phyloP scores from a whole-genome alignment of 2,329 filamentous ascomycete genomes.

The Neofusicoccum kwambonambiense region DNA sequence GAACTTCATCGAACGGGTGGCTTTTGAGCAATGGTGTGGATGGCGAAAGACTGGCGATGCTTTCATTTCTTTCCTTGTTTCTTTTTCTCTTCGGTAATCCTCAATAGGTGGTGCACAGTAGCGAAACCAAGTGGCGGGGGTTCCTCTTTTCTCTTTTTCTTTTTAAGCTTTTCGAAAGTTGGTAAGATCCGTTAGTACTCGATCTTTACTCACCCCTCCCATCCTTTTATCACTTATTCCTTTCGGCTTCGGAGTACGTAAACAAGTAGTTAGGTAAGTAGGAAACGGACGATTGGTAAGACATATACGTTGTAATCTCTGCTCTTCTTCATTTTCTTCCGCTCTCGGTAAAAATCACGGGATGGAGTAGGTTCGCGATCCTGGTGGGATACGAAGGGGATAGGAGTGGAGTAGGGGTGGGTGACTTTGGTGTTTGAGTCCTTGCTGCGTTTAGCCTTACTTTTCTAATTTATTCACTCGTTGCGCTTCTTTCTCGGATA shows the following conservation, averaged over 20 bases:
- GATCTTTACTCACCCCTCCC: not conserved
- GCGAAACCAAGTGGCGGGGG: not conserved
- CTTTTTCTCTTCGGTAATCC: not conserved
- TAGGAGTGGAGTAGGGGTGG: not conserved
- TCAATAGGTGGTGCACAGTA: not conserved
- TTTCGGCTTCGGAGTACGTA: not conserved
- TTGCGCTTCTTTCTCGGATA: not conserved
- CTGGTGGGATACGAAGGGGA: not conserved
- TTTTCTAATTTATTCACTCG: not conserved
- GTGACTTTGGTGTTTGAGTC: not conserved
- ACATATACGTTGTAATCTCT: not conserved
- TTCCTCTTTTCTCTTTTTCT: not conserved
- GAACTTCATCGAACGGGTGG: not conserved
- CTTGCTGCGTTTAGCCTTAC: not conserved
- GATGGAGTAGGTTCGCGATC: not conserved
- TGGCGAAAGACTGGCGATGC: conserved; percentile 1
- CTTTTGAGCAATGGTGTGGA: not conserved
- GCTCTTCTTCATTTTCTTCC: too few species aligned
- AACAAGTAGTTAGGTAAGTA: not conserved
- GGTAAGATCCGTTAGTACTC: not conserved
- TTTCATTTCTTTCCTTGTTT: not conserved
- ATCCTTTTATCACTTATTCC: not conserved
- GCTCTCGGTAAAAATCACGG: too few species aligned
- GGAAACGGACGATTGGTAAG: not conserved
- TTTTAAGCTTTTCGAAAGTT: not conserved